Evolutionary conservation across 495 filamentous ascomycete genomes (phyloP), one percentile per base, ranked within the genome.

Genomic region (Penicillium odoratum): DNA sequence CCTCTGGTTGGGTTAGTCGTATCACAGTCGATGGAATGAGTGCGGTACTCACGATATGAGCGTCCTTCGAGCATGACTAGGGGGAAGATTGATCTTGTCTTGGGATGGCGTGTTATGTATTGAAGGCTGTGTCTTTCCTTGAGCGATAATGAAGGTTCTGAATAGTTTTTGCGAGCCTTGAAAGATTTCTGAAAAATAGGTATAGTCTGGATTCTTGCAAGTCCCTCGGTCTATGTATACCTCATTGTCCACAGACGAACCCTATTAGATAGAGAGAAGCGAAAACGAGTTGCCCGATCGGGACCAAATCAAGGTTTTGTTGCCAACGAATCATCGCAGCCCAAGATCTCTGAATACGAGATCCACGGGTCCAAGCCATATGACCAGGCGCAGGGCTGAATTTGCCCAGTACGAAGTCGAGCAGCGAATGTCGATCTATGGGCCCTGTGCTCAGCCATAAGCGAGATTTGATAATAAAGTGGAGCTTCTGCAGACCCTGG

Each of bases 1-100:
- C 65, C 52, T 77, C 75, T 78, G 28, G 11, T 9, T 44, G 70
- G 45, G 69, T 60, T 47, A 56, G 18, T 28, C 43, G 7, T 21
- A n/a, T 13, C 28, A 4, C 15, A n/a, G 40, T 34, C 0, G 10
- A 38, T 56, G 16, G 18, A 8, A 46, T 16, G 7, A 10, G 15
- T 43, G 40, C 7, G 1, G 2, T 16, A 58, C 61, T 55, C 9
- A 64, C 61, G 61, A 48, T 64, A 62, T 31, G 60, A 55, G 1
- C 60, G 55, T 42, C 45, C 16, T 28, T 55, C 55, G 33, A 58
- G 51, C 60, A 62, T 62, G 11, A 15, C 13, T 31, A 13, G 48
- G 28, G 16, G 29, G 4, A 29, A 13, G 15, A n/a, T 52, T 29
- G 18, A 18, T n/a, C 11, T 6, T 29, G 47, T 48, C 21, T 38